Evolutionary conservation across 2,329 filamentous ascomycete genomes (phyloP).

Genomic region (Emergomyces africanus): DNA sequence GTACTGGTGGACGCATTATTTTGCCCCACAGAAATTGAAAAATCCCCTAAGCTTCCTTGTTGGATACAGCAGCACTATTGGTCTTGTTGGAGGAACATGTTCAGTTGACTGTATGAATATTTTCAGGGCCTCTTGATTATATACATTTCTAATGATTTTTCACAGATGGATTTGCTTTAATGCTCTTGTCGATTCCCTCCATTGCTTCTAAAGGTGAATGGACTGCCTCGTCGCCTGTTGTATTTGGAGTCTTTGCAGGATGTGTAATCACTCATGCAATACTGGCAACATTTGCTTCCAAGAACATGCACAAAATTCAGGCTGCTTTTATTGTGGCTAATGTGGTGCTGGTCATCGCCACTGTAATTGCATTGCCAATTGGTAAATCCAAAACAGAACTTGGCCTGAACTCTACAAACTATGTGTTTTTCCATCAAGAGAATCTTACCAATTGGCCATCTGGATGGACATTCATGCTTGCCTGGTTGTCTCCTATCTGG

Average conservation of each 20-base stretch:
- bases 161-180: slow-evolving; percentile 39
- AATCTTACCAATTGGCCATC: slow-evolving; percentile 48
- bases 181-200: slow-evolving; percentile 47
- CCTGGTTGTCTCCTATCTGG: slow-evolving; percentile 52
- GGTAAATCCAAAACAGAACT: slow-evolving; percentile 33
- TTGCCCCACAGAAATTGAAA: slow-evolving; percentile 40
- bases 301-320: slow-evolving; percentile 48
- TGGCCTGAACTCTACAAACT: slow-evolving; percentile 29
- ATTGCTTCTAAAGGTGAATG: slow-evolving; percentile 45
- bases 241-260: slow-evolving; percentile 46
- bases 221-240: slow-evolving; percentile 41
- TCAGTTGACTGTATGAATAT: slow-evolving; percentile 41
- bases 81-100: slow-evolving; percentile 48
- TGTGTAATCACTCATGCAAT: slow-evolving; percentile 43
- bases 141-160: neutral
- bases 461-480: slow-evolving; percentile 47
- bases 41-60: slow-evolving; percentile 49
- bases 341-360: slow-evolving; percentile 42
- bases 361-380: slow-evolving; percentile 45
- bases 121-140: slow-evolving; percentile 26
- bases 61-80: slow-evolving; percentile 49
- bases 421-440: slow-evolving; percentile 44
- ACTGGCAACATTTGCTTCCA: slow-evolving; percentile 40
- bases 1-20: slow-evolving; percentile 50
- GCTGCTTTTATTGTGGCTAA: slow-evolving; percentile 45